Evolutionary conservation across 78 protist genomes (phyloP), one percentile per base, ranked within the genome.

Genomic region (Protostelium mycophagum): DNA sequence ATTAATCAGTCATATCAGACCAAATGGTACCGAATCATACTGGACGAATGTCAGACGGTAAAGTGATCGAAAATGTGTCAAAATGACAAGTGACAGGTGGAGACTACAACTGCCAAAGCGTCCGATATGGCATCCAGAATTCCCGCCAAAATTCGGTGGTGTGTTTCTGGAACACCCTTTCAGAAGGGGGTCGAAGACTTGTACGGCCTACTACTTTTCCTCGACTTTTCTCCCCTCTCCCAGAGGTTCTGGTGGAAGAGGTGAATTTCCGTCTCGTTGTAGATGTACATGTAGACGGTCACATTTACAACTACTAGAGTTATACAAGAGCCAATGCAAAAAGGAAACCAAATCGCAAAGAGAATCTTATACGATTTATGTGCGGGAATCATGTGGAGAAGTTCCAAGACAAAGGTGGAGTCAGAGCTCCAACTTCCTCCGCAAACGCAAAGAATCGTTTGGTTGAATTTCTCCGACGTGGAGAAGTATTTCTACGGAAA

Each of bases 1-100:
- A n/a, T n/a, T n/a, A n/a, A n/a, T n/a, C n/a, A n/a, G n/a, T n/a
- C n/a, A n/a, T n/a, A n/a, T n/a, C n/a, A 51, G 73, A 51, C 5
- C 73, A 29, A 87, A 0, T 93, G 95, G 92, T 90, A 91, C 90
- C 84, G 95, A 38, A 37, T 93, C 35, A 87, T 91, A 38, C 39
- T 93, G 36, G 95, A 93, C 35, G 95, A 93, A 37, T 88, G 89
- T 0, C 95, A 93, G 39, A 87, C 87, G 92, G 89, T 93, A 16
- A 51, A 51, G 73, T 25, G 5, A 16, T 25, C 73, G 73, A 25
- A 16, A 51, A 25, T 5, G 73, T 51, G 73, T 25, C 73, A 16
- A 25, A 16, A 5, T 51, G 73, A 51, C 73, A 51, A 25, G 73
- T 51, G 73, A 51, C 73, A 51, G 73, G 73, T 51, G 73, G 73